phyloP scores from a whole-genome alignment of 257 asterid genomes.

The Nicotiana tomentosiformis region DNA sequence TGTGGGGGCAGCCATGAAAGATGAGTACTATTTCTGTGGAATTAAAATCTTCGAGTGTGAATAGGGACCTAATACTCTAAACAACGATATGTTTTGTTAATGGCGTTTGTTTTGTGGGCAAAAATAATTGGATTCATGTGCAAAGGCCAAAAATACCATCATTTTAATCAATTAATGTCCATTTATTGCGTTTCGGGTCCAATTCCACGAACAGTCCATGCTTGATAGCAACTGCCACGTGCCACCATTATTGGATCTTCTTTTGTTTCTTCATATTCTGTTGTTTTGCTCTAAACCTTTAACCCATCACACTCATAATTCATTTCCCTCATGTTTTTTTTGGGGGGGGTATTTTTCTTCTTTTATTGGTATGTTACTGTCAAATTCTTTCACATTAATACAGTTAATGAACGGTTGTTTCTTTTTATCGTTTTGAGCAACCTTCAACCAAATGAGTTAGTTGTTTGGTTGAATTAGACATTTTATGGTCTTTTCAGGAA shows the following conservation, averaged over 20 bases:
- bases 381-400: too few relatives aligned
- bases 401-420: too few relatives aligned
- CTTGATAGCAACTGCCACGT: constrained; percentile 34
- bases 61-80: constrained; percentile 23
- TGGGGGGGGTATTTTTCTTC: background rate
- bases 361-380: background rate
- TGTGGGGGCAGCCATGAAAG: constrained; percentile 18
- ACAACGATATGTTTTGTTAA: constrained; percentile 24
- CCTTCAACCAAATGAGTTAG: too few relatives aligned
- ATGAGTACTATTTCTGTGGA: constrained; percentile 6
- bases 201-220: constrained; percentile 13
- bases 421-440: too few relatives aligned
- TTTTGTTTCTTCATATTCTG: background rate
- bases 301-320: background rate
- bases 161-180: background rate
- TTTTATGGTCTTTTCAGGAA: too few relatives aligned
- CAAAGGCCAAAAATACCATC: constrained; percentile 11
- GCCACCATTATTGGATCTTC: background rate
- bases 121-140: constrained; percentile 28
- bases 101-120: constrained; percentile 24
- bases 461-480: too few relatives aligned
- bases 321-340: background rate
- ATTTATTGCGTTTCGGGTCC: constrained; percentile 32
- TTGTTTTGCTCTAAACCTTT: background rate
- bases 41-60: background rate